Conservation (phyloP, 176 grass and related monocot genomes). For the Chrysopogon serrulatus region DNA sequence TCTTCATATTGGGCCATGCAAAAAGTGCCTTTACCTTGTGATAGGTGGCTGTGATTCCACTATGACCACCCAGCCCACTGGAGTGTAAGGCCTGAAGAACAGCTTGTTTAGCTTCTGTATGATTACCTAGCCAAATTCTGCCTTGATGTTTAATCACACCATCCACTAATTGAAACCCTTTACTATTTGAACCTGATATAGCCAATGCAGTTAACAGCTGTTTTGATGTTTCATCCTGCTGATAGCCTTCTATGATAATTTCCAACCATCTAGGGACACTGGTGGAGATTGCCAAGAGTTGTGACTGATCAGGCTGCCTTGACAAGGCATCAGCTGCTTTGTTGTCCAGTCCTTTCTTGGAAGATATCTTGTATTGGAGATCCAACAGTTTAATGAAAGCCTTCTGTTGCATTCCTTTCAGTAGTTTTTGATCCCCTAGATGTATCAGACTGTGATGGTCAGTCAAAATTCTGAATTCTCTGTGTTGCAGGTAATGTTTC, state of each 20-base stretch:
- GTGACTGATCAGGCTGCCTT: rapidly evolving
- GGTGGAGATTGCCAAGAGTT: too few relatives aligned
- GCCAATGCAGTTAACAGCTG: rapidly evolving
- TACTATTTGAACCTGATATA: rapidly evolving
- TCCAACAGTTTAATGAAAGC: background rate
- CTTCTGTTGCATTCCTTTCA: background rate
- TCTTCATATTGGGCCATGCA: background rate
- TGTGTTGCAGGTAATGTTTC: background rate
- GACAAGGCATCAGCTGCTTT: background rate
- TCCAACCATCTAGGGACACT: background rate
- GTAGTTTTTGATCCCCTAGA: background rate
- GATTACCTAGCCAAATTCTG: background rate
- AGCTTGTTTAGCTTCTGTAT: background rate
- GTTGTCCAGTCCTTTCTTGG: background rate
- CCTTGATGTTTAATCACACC: rapidly evolving
- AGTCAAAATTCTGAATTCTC: background rate
- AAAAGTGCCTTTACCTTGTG: background rate
- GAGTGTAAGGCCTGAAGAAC: background rate
- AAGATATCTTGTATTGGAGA: rapidly evolving
- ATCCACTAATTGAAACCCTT: background rate
- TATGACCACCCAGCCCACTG: background rate
- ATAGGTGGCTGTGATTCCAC: background rate
- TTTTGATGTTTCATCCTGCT: rapidly evolving
- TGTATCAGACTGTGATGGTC: background rate
- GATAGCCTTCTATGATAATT: rapidly evolving